These are phyloP conservation scores for Triticum dicoccoides DNA, from an alignment of 176 grass and related monocot genomes.

Conservation along the genomic window DNA sequence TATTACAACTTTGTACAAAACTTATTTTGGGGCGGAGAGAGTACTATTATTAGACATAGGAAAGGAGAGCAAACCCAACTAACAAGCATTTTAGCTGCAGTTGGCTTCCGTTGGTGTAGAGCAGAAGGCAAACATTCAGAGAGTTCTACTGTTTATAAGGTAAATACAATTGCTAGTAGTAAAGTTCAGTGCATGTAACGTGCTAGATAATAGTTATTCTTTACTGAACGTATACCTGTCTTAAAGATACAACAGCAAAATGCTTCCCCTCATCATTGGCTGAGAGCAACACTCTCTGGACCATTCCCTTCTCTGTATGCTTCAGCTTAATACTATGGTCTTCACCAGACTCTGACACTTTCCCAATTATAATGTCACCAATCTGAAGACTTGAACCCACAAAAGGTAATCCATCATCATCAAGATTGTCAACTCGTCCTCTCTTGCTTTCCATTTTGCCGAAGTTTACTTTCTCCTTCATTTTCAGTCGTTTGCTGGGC, in stretches of 20 bases:
- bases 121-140: slow-evolving; percentile 1
- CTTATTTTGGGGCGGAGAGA: no score
- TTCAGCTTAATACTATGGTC: slow-evolving; percentile 88
- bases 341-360: slow-evolving; percentile 82
- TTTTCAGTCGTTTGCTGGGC: slow-evolving; percentile 44
- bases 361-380: slow-evolving; percentile 90
- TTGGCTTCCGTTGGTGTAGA: background rate
- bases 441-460: slow-evolving; percentile 92
- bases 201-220: slow-evolving; percentile 11
- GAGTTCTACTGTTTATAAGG: slow-evolving; percentile 17
- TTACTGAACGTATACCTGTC: slow-evolving; percentile 59
- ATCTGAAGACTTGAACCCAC: slow-evolving; percentile 88
- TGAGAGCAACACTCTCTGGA: slow-evolving; percentile 88
- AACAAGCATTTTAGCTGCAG: slow-evolving; percentile 10
- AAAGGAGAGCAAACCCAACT: background rate
- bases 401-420: slow-evolving; percentile 92
- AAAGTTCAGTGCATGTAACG: slow-evolving; percentile 24
- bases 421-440: slow-evolving; percentile 88
- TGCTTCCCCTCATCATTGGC: slow-evolving; percentile 94
- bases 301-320: slow-evolving; percentile 98
- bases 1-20: no score
- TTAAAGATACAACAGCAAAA: slow-evolving; percentile 84
- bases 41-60: background rate
- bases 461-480: slow-evolving; percentile 78
- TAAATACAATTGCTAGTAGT: background rate